Conservation (phyloP, 1,284 basidiomycete species). For the Cryptococcus jaspeensis region DNA sequence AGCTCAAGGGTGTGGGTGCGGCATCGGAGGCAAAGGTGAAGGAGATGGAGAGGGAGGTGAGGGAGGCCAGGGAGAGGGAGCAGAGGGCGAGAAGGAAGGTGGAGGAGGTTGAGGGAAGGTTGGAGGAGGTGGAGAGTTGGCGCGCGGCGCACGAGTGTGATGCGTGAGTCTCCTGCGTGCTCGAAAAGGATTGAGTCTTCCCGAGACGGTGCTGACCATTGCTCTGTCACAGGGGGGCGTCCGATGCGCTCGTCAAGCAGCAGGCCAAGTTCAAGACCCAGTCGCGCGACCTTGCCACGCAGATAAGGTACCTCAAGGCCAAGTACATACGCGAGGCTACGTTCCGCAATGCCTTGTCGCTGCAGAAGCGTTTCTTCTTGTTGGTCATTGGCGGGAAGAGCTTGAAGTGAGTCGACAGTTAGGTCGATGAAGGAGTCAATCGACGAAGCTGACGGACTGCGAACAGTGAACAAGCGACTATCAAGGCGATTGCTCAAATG, state of each 20-base stretch:
- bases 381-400: constrained; percentile 59
- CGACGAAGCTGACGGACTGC: neutral
- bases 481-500: constrained; percentile 72
- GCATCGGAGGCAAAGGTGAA: constrained; percentile 14
- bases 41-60: constrained; percentile 16
- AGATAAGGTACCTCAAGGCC: constrained; percentile 88
- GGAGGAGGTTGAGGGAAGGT: constrained; percentile 14
- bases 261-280: constrained; percentile 38
- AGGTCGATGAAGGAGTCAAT: neutral
- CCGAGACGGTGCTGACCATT: constrained; percentile 2
- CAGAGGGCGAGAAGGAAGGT: constrained; percentile 13
- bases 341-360: constrained; percentile 72
- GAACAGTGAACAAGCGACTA: constrained; percentile 69
- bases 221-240: constrained; percentile 6
- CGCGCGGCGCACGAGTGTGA: constrained; percentile 16
- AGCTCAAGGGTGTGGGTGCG: constrained; percentile 13
- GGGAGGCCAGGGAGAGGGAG: constrained; percentile 16
- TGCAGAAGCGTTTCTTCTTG: constrained; percentile 77
- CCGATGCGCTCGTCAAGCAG: constrained; percentile 24
- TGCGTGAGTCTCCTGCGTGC: constrained; percentile 13
- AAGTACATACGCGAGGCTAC: constrained; percentile 82
- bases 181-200: neutral
- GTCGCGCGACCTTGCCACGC: constrained; percentile 34
- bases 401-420: constrained; percentile 60
- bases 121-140: constrained; percentile 18